Evolutionary conservation across 192 early-diverging fungal species (phyloP).

Genomic region (Backusella australiensis): DNA sequence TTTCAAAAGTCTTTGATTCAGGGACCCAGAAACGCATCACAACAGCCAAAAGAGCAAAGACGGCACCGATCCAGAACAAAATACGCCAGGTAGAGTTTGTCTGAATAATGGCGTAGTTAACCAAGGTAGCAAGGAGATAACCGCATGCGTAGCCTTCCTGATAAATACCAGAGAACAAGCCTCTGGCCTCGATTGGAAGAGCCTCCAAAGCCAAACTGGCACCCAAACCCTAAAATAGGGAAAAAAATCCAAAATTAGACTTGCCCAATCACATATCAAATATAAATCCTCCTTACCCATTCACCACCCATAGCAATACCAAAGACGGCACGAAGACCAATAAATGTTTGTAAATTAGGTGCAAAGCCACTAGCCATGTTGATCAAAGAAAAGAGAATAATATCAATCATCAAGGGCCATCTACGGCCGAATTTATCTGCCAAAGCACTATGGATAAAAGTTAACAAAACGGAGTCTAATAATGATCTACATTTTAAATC

Average conservation of each 20-base stretch:
- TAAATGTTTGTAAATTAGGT: constrained; percentile 56
- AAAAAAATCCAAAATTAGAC: constrained; percentile 7
- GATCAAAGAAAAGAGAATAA: constrained; percentile 58
- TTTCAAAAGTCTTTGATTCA: constrained; percentile 56
- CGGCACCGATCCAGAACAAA: constrained; percentile 65
- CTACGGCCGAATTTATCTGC: constrained; percentile 68
- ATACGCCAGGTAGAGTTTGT: constrained; percentile 58
- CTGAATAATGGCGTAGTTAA: constrained; percentile 56
- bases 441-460: constrained; percentile 37
- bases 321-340: constrained; percentile 58
- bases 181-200: constrained; percentile 62
- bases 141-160: constrained; percentile 68
- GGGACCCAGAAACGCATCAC: constrained; percentile 61
- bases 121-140: constrained; percentile 59
- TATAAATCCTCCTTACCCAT: constrained; percentile 22
- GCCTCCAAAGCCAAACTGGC: constrained; percentile 72
- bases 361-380: constrained; percentile 68
- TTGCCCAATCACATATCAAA: background rate
- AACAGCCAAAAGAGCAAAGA: constrained; percentile 56
- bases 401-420: constrained; percentile 65
- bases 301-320: constrained; percentile 64
- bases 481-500: background rate
- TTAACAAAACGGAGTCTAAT: background rate
- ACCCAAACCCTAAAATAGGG: constrained; percentile 64
- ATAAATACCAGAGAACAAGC: constrained; percentile 73